phyloP scores from a whole-genome alignment of 2,329 filamentous ascomycete genomes.

The Penicillium glabrum region DNA sequence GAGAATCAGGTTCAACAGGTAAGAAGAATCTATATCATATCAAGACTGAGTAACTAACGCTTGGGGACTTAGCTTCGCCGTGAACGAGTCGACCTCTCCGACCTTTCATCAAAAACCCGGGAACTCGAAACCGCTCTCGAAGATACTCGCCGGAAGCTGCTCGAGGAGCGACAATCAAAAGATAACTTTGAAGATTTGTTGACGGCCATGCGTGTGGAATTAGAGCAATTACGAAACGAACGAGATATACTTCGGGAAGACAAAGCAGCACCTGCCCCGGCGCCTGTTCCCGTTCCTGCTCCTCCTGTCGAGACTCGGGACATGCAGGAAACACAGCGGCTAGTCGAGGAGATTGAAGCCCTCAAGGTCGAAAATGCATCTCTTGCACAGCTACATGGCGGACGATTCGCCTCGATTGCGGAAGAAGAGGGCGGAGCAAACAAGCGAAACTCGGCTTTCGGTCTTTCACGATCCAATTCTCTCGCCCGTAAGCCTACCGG shows the following conservation, averaged over 20 bases:
- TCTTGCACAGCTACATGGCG: conserved; percentile 49
- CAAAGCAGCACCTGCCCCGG: conserved; percentile 63
- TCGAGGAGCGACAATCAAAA: conserved; percentile 83
- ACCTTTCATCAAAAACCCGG: conserved; percentile 59
- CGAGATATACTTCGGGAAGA: conserved; percentile 82
- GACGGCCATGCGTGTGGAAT: conserved; percentile 76
- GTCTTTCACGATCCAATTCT: conserved; percentile 66
- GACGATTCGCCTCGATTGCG: conserved; percentile 59
- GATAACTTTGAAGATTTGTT: conserved; percentile 93
- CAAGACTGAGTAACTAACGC: neutral
- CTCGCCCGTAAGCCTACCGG: conserved; percentile 55
- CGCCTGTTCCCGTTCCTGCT: neutral
- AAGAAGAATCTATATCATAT: conserved; percentile 25
- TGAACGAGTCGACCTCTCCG: conserved; percentile 55
- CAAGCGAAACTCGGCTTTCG: conserved; percentile 50
- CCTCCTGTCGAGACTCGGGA: neutral
- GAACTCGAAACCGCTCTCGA: conserved; percentile 81
- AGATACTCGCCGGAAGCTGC: conserved; percentile 75
- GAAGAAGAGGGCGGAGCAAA: conserved; percentile 53
- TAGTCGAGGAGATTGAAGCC: conserved; percentile 80
- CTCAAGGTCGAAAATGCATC: conserved; percentile 54
- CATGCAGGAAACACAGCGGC: conserved; percentile 56
- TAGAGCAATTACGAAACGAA: conserved; percentile 80
- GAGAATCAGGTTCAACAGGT: conserved; percentile 73
- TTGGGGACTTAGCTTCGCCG: conserved; percentile 36